Base-by-base conservation (phyloP, 2,329 filamentous ascomycete species). In the Venturia pyrina region DNA sequence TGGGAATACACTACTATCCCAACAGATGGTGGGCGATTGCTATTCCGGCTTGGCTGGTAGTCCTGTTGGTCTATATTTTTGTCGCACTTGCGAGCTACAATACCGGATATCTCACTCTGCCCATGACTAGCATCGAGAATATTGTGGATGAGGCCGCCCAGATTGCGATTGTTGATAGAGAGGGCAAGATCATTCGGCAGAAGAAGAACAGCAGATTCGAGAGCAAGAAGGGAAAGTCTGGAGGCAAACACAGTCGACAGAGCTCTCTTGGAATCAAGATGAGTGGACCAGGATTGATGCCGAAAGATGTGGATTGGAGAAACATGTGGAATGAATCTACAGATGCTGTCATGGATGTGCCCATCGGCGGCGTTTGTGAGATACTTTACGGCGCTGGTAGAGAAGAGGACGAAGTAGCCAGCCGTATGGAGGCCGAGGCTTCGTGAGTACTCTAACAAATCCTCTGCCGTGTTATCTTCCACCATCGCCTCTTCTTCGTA, bases 11-110 rank as follows among this genome's bases (percentile, higher is more conserved):
- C 78, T 98, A 98, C 81, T 99, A 97, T 72, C 95, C 95, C 0
- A 92, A 97, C 76, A 87, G 95, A 61, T 99, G 95, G 95, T 99
- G 95, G 95, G 91, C 90, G 61, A 84, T 99, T 24, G 95, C 95
- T 1, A 87, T 97, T 17, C 95, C 95, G 0, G 88, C 90, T 6
- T 98, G 92, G 81, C 81, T 97, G 41, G 93, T 97, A 65, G 93
- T 95, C 83, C 79, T 88, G 59, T 82, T 98, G 43, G 83, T 95
- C 34, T 99, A 96, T 78, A 96, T 97, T 69, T 99, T 96, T 78
- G 87, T 96, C 11, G 95, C 95, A 50, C 85, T 99, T 44, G 92
- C 93, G 60, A 84, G 86, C 60, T 98, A 96, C 77, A 99, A 99
- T 76, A 89, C 89, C 0, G 90, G 91, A 71, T 90, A 93, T 68